phyloP scores from a whole-genome alignment of 176 grass and related monocot species.

The Areca catechu region DNA sequence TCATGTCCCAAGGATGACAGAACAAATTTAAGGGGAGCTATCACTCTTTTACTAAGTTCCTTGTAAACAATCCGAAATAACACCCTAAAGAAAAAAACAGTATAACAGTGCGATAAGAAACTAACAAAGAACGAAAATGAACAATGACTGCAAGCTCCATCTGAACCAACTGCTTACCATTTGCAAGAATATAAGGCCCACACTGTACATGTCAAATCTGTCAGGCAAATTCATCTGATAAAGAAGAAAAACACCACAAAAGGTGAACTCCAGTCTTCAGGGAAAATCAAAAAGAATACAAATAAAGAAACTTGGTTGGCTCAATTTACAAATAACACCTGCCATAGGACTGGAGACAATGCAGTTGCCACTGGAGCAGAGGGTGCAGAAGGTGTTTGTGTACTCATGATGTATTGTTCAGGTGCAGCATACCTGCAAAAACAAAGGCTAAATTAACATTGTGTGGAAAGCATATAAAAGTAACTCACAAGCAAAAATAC shows the following conservation, averaged over 20 bases:
- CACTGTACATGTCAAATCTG: slow-evolving; percentile 98
- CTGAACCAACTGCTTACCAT: slow-evolving; percentile 50
- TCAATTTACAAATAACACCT: slow-evolving; percentile 34
- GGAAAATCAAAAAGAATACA: slow-evolving; percentile 1
- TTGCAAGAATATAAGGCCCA: slow-evolving; percentile 89
- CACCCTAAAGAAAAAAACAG: too few species aligned
- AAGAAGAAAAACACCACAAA: slow-evolving; percentile 8
- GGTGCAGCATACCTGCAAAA: slow-evolving; percentile 84
- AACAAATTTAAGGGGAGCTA: too few species aligned
- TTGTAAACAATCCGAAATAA: too few species aligned
- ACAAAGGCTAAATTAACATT: too few species aligned
- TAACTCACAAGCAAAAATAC: too few species aligned
- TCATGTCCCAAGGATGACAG: too few species aligned
- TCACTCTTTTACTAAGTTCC: too few species aligned
- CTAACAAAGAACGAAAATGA: too few species aligned
- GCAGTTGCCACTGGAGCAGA: slow-evolving; percentile 91
- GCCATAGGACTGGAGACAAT: slow-evolving; percentile 93
- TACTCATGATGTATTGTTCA: slow-evolving; percentile 99
- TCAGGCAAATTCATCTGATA: slow-evolving; percentile 95
- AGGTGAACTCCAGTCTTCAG: neutral
- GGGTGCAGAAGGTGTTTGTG: slow-evolving; percentile 90
- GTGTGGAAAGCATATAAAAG: too few species aligned
- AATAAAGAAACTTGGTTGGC: neutral
- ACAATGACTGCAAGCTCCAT: too few species aligned
- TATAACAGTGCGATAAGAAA: too few species aligned